These are phyloP conservation scores for Glycyrrhiza uralensis DNA, from an alignment of 306 rosid species.

Conservation along the genomic window DNA sequence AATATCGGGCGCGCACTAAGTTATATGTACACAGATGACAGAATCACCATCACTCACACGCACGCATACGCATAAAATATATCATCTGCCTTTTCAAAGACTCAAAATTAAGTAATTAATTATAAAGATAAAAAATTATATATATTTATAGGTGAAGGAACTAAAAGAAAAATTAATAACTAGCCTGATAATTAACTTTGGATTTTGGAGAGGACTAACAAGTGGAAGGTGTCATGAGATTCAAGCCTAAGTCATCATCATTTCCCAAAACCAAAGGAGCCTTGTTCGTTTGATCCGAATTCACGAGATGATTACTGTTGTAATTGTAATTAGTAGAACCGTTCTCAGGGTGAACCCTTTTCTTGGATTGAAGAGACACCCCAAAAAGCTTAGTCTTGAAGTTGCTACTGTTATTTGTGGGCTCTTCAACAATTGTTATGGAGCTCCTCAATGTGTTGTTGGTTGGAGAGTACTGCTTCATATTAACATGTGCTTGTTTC, in stretches of 20 bases:
- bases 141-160: not conserved
- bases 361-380: conserved; percentile 71
- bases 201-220: conserved; percentile 33
- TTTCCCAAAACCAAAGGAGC: conserved; percentile 65
- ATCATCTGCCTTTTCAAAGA: conserved; percentile 17
- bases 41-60: conserved; percentile 42
- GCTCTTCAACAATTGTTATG: conserved; percentile 52
- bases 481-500: conserved; percentile 37
- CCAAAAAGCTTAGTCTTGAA: conserved; percentile 82
- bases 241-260: conserved; percentile 66
- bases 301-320: too few species aligned
- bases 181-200: too few species aligned
- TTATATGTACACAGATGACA: conserved; percentile 49
- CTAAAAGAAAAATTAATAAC: not conserved
- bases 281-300: conserved; percentile 52
- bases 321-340: conserved; percentile 36
- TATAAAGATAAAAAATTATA: not conserved
- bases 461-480: conserved; percentile 48
- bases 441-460: conserved; percentile 64
- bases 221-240: conserved; percentile 87
- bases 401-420: conserved; percentile 7
- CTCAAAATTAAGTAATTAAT: conserved; percentile 2
- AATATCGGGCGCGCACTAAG: conserved; percentile 32
- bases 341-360: conserved; percentile 76
- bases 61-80: too few species aligned